These are phyloP conservation scores for Endotrypanum monterogeii DNA, from an alignment of 208 protist genomes.

Conservation along the genomic window DNA sequence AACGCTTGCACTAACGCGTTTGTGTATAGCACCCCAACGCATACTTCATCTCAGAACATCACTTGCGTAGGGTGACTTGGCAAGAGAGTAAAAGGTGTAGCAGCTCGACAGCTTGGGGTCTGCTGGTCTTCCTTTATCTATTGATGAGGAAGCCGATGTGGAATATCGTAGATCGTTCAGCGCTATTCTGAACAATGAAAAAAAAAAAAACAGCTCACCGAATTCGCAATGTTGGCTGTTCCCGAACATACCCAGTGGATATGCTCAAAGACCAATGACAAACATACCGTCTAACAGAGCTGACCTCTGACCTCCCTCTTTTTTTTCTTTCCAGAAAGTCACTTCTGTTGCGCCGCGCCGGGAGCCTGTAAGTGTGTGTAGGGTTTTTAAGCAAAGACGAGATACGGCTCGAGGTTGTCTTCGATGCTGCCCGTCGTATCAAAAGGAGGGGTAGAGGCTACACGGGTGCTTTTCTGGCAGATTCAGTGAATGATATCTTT, in stretches of 20 bases:
- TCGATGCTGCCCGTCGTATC: too few relatives aligned
- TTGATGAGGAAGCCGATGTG: not conserved
- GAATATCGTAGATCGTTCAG: slow-evolving; percentile 7
- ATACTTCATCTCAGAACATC: not conserved
- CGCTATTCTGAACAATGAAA: not conserved
- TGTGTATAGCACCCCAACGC: not conserved
- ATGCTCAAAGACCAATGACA: not conserved
- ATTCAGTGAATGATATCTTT: too few relatives aligned
- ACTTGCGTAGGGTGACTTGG: not conserved
- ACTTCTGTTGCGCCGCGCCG: not conserved
- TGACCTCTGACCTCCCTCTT: not conserved
- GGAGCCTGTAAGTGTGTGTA: too few relatives aligned
- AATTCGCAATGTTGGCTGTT: not conserved
- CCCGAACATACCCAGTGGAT: not conserved
- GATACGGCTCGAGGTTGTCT: too few relatives aligned
- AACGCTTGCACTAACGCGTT: not conserved
- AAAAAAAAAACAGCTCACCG: not conserved
- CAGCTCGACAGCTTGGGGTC: not conserved
- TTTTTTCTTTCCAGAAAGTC: not conserved
- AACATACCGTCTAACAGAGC: not conserved
- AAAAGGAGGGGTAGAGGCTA: too few relatives aligned
- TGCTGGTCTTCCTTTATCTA: slow-evolving; percentile 1
- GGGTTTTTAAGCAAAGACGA: too few relatives aligned
- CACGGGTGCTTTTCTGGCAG: too few relatives aligned
- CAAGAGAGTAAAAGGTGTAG: not conserved